Percentiles rank a stretch among this genome's conserved stretches.
Evolutionary conservation across 805 yeast species (phyloP).

Genomic region (Barnettozyma siamensis): DNA sequence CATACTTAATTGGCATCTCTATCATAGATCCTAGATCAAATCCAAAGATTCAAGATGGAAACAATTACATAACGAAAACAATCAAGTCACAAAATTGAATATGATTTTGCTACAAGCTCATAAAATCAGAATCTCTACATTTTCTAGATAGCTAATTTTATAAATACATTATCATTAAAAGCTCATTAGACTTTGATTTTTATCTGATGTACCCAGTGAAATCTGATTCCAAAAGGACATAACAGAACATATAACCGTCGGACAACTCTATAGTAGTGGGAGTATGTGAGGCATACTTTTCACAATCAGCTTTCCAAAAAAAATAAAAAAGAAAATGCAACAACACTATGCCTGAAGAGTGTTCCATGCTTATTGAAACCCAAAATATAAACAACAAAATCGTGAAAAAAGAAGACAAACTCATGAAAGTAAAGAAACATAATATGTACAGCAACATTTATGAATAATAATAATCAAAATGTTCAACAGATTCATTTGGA

Average conservation of each 20-base stretch:
- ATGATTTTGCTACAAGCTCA: no score
- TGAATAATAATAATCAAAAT: neutral
- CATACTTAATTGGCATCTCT: no score
- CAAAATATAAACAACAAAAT: slow-evolving; percentile 1
- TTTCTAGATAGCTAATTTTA: neutral
- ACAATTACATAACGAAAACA: neutral
- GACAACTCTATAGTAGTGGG: no score
- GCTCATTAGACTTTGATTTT: neutral
- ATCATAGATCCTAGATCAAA: neutral
- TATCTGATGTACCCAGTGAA: neutral
- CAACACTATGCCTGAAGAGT: neutral
- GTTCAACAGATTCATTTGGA: slow-evolving; percentile 1
- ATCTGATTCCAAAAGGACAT: no score
- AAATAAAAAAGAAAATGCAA: neutral
- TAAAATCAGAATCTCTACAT: no score
- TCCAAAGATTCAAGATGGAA: neutral
- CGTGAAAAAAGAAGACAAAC: neutral
- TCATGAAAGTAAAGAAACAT: slow-evolving; percentile 1
- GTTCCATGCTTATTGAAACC: neutral
- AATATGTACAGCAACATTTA: neutral
- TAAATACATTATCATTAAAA: slow-evolving; percentile 5
- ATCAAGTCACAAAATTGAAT: no score
- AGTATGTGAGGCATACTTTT: no score
- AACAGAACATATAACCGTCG: no score
- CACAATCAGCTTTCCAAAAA: neutral